Base-by-base conservation (phyloP, 345 rosid genomes). In the Mallotus nudiflorus region DNA sequence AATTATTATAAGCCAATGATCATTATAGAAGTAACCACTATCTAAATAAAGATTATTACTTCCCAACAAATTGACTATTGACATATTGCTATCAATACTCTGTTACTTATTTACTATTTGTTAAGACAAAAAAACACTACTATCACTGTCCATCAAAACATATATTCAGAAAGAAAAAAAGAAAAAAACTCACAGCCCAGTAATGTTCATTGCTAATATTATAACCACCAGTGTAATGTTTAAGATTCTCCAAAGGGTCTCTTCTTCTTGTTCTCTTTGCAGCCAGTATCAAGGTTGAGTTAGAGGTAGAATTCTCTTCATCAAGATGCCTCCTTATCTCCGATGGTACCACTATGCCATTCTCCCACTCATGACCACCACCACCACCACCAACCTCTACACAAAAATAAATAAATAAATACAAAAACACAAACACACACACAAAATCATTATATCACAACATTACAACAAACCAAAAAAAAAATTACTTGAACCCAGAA, bases 121-220 rank as follows among this genome's bases (percentile, higher is more conserved):
- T n/a, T n/a, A n/a, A n/a, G n/a, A n/a, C n/a, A n/a, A n/a, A n/a
- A n/a, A n/a, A n/a, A n/a, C n/a, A n/a, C n/a, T n/a, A 12, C 37
- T 27, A 42, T 42, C 7, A 14, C 51, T 22, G 37, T n/a, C 35
- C n/a, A 54, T 8, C 5, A 16, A 5, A n/a, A 16, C 22, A 45
- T 52, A 28, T 60, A 64, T 27, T 31, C 29, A 15, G n/a, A n/a
- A n/a, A n/a, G n/a, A n/a, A n/a, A n/a, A n/a, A n/a, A n/a, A n/a
- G n/a, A n/a, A n/a, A n/a, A n/a, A n/a, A n/a, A 87, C 99, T 85
- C 82, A 95, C 99, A 81, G 93, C 86, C 96, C 89, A 90, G 73
- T 95, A 95, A 76, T 92, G 86, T 7, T 62, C 0, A 62, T 78
- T 84, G 87, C 94, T 92, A 76, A 95, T 92, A 75, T 95, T 92